Percentiles rank a stretch among this genome's conserved stretches.
phyloP scores from a whole-genome alignment of 441 rosid species.

The Populus hybrid region DNA sequence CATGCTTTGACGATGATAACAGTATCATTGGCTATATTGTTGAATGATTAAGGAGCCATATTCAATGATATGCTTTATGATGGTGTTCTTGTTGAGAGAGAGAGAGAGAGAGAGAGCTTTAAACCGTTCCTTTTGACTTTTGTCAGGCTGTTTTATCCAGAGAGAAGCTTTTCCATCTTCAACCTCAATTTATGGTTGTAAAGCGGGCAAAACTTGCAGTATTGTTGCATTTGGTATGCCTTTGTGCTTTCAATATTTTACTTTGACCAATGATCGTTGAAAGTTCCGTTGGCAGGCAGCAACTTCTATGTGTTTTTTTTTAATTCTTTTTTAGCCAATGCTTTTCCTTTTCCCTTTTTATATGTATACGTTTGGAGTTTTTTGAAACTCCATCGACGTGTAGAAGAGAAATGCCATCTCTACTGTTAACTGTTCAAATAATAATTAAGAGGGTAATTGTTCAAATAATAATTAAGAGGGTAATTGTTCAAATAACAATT shows the following conservation, averaged over 20 bases:
- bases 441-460: too few species aligned
- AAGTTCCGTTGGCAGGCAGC: background rate
- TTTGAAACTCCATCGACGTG: background rate
- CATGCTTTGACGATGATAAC: constrained; percentile 39
- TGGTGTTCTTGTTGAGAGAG: background rate
- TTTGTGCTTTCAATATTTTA: background rate
- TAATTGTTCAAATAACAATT: too few species aligned
- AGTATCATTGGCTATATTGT: constrained; percentile 23
- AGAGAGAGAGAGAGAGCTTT: too few species aligned
- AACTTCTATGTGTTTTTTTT: background rate
- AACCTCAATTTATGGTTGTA: constrained; percentile 6
- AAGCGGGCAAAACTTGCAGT: background rate
- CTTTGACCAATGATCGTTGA: background rate
- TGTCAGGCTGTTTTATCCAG: background rate
- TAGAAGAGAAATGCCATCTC: background rate
- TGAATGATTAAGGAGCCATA: background rate
- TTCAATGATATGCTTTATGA: constrained; percentile 29
- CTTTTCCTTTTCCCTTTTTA: background rate
- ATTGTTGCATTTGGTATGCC: background rate
- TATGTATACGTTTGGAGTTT: background rate
- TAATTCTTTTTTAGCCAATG: background rate
- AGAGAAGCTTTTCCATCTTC: background rate
- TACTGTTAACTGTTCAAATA: background rate
- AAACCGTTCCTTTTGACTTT: constrained; percentile 1
- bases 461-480: background rate